Base-by-base conservation (phyloP, 2,329 filamentous ascomycete genomes). In the Aspergillus spinulosporus region DNA sequence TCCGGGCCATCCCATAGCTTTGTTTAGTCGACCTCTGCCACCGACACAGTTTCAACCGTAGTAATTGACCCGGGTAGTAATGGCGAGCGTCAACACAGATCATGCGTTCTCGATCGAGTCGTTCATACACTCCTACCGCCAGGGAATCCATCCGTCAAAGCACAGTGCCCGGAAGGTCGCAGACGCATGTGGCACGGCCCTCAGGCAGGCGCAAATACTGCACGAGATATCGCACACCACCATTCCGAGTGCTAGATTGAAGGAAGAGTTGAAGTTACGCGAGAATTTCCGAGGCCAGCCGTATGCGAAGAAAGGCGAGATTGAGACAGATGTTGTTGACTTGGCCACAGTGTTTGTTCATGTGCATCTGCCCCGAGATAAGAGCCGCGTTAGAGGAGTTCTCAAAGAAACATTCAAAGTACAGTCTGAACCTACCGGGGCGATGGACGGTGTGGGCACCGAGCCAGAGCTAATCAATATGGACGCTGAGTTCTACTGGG, bases 291-390 rank as follows among this genome's bases (percentile, higher is more conserved):
- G 56, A 2, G 11, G 15, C 4, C 11, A 15, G 3, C 42, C 14
- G 8, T 58, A 56, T 39, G 5, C 36, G 39, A 26, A 15, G 36
- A 31, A 39, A 21, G 51, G 54, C 7, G 57, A 57, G 4, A 59
- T 63, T 29, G 29, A 39, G 43, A 28, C 48, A n/a, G 57, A 59
- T 14, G 57, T 63, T 9, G 40, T 39, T 14, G 21, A 21, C 21
- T 40, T 61, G 5, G 54, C 54, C 9, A 56, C 59, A 5, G 59
- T 63, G 12, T 57, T 57, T 1, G 58, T 63, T 29, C 39, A 37
- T 15, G 28, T 61, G 4, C 56, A 57, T 28, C 54, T 51, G 12
- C 51, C 59, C 5, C 14, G 15, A 4, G 43, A 63, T 2, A 39
- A 48, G 8, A 9, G 21, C 5, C 39, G 26, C 14, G 56, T 51